Conservation (phyloP, 805 yeast genomes). For the Starmerella khaoyaiensis region DNA sequence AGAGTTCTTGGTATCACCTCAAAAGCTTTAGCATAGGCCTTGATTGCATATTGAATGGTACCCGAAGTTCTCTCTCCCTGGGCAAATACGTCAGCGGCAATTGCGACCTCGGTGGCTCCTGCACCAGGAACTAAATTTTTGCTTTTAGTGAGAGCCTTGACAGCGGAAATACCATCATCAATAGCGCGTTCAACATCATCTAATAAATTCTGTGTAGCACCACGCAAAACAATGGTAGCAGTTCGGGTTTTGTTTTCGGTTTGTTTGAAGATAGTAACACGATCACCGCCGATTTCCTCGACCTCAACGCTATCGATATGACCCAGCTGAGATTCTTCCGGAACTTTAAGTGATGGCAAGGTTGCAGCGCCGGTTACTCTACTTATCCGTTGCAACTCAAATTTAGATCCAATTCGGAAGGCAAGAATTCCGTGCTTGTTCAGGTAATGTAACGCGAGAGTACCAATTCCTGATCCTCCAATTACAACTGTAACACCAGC, state of each 20-base stretch:
- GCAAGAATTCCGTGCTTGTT: constrained; percentile 77
- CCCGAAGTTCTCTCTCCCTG: constrained; percentile 95
- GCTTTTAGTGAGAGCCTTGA: constrained; percentile 80
- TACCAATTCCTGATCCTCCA: constrained; percentile 93
- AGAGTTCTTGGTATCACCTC: constrained; percentile 86
- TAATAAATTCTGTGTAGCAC: constrained; percentile 86
- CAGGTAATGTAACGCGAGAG: constrained; percentile 81
- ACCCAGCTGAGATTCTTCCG: constrained; percentile 76
- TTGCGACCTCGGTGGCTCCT: constrained; percentile 84
- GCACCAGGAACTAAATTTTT: constrained; percentile 83
- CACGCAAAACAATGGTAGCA: constrained; percentile 84
- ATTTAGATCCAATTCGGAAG: constrained; percentile 82
- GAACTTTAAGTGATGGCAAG: constrained; percentile 83
- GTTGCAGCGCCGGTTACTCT: constrained; percentile 98
- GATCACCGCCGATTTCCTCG: constrained; percentile 91
- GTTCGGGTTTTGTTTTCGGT: constrained; percentile 54
- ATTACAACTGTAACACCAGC: constrained; percentile 78
- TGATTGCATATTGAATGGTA: constrained; percentile 80
- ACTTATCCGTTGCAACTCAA: constrained; percentile 83
- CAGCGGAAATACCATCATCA: constrained; percentile 89
- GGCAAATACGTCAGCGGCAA: constrained; percentile 62
- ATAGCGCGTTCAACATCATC: constrained; percentile 96
- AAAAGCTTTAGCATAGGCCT: constrained; percentile 85
- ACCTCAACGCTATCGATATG: constrained; percentile 76
- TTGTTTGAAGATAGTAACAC: constrained; percentile 89